These are phyloP conservation scores for Calonectria pauciramosa DNA, from an alignment of 2,329 filamentous ascomycete species.

Conservation along the genomic window DNA sequence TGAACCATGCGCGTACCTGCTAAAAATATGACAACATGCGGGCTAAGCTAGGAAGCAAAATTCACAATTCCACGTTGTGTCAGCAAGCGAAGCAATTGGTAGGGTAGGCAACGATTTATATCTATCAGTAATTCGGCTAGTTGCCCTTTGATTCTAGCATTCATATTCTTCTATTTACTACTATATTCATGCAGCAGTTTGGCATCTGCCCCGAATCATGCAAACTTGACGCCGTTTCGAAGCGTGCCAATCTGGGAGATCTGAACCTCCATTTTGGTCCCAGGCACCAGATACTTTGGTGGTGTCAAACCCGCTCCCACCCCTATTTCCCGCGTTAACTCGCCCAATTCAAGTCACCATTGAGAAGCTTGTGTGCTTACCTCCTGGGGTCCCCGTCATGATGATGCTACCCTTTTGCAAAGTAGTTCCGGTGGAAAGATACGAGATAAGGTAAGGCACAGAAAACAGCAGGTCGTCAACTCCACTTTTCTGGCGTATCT, in stretches of 20 bases:
- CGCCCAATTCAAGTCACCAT: not conserved
- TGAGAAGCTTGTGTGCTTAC: slow-evolving; percentile 34
- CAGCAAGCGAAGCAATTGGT: not conserved
- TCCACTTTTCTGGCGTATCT: slow-evolving; percentile 58
- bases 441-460: slow-evolving; percentile 52
- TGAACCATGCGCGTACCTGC: not conserved
- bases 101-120: not conserved
- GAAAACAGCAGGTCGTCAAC: slow-evolving; percentile 61
- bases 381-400: slow-evolving; percentile 61
- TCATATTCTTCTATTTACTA: not conserved
- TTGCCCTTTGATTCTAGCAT: no score
- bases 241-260: slow-evolving; percentile 58
- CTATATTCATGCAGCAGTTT: no score
- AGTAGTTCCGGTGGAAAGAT: slow-evolving; percentile 58
- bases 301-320: slow-evolving; percentile 60
- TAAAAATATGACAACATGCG: no score
- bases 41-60: no score
- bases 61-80: not conserved
- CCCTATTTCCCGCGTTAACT: slow-evolving; percentile 34
- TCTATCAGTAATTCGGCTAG: not conserved
- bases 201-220: not conserved
- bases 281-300: slow-evolving; percentile 53
- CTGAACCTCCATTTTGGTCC: slow-evolving; percentile 55
- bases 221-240: slow-evolving; percentile 51
- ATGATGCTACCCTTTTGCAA: slow-evolving; percentile 59